Base-by-base conservation (phyloP, 2,329 filamentous ascomycete genomes). In the Aureobasidium pullulans region DNA sequence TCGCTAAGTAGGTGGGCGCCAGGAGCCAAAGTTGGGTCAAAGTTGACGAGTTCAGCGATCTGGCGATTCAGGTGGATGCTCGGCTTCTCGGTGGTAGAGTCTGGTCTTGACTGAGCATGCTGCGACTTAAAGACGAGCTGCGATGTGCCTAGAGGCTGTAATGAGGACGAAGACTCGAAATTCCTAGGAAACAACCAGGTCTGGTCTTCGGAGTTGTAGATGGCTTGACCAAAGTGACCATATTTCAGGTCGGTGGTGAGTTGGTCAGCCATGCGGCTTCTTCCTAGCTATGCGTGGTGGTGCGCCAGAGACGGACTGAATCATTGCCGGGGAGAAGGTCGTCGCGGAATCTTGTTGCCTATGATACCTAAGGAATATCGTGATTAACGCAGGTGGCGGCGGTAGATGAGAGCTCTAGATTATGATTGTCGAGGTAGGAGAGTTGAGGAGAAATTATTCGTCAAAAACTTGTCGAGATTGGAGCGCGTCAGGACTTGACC, bases 181-280 rank as follows among this genome's bases (percentile, higher is more conserved):
- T 1, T 68, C 69, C 49, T 56, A 78, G 70, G 66, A 65, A 81
- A 81, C n/a, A 65, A 64, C 82, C 82, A 84, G 58, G 70, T 62
- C 44, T 73, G 71, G 6, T 72, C 72, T 5, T 81, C 75, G 1
- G 73, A 61, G 58, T 77, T 69, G 67, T 84, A 84, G 6, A 71
- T 70, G 43, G 78, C 68, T 59, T 75, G 72, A 61, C 81, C 82
- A 60, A 80, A 74, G 66, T 82, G 79, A 69, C 82, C 82, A 65
- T 78, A 79, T 57, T 77, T 73, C 54, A 83, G 74, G 72, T 80
- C 75, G 65, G 72, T 74, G 39, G 73, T 68, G 42, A 73, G 70
- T 57, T 71, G 72, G 59, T 84, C 79, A 84, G 78, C 79, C 82
- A 85, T 85, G 74, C 66, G 81, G 79, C 71, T 74, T 74, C 68